Percentiles rank a stretch among this genome's conserved stretches.
Conservation (phyloP, 306 rosid species). For the Sesbania bispinosa region DNA sequence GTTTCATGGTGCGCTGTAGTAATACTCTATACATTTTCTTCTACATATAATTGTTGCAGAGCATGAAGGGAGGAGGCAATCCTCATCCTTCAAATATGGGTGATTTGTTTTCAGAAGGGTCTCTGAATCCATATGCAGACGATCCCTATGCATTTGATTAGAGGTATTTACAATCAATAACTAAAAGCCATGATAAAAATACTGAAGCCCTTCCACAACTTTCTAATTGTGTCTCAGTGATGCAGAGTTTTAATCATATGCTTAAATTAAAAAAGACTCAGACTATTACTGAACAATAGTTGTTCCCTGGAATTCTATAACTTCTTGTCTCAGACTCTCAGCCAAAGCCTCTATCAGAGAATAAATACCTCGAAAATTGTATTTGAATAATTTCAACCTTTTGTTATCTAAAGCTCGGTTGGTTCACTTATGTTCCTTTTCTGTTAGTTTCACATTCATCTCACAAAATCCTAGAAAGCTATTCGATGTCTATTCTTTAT, state of each 20-base stretch:
- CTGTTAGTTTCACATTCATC: background rate
- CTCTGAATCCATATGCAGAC: slow-evolving; percentile 93
- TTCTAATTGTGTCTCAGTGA: background rate
- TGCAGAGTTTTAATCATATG: background rate
- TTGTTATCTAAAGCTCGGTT: background rate
- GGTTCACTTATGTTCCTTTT: background rate
- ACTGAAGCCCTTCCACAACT: background rate
- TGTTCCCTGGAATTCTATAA: background rate
- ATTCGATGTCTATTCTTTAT: background rate
- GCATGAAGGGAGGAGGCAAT: slow-evolving; percentile 47
- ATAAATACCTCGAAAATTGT: slow-evolving; percentile 6
- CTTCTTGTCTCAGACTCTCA: background rate
- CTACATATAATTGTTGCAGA: slow-evolving; percentile 36
- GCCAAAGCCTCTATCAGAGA: background rate
- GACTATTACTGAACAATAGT: background rate
- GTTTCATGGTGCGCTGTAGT: background rate
- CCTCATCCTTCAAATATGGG: slow-evolving; percentile 74
- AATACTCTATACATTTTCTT: background rate
- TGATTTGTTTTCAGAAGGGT: slow-evolving; percentile 94
- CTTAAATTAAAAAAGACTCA: background rate
- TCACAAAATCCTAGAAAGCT: background rate
- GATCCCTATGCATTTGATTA: slow-evolving; percentile 96
- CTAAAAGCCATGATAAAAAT: background rate
- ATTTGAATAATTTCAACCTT: background rate
- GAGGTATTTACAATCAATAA: slow-evolving; percentile 53